Percentiles rank a stretch among this genome's conserved stretches.
Conservation (phyloP, 176 grass and related monocot genomes). For the Alopecurus myosuroides region DNA sequence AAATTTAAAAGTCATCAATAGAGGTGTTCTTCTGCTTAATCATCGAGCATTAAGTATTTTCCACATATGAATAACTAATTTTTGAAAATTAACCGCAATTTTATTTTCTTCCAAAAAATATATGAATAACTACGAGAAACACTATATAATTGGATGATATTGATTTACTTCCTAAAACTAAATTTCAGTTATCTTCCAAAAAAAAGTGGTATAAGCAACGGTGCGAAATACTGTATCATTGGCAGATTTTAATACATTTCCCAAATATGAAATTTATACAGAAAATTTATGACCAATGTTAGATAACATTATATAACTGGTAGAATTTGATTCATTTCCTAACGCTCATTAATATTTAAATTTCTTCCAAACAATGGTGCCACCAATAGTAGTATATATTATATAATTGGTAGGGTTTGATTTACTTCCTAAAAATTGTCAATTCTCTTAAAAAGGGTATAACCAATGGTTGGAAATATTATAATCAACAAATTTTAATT, state of each 20-base stretch:
- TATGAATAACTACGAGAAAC: not conserved
- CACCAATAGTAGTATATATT: too few relatives aligned
- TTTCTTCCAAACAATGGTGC: too few relatives aligned
- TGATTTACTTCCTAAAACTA: not conserved
- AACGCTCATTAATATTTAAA: too few relatives aligned
- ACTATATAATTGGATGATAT: not conserved
- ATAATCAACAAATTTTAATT: not conserved
- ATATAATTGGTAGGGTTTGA: too few relatives aligned
- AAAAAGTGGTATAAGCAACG: not conserved
- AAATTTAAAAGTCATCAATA: not conserved
- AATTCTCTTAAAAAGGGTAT: too few relatives aligned
- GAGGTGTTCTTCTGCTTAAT: not conserved
- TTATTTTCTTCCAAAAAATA: not conserved
- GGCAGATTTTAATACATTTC: not conserved
- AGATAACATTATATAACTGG: not conserved
- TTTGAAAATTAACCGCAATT: not conserved
- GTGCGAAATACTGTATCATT: not conserved
- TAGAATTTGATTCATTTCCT: not conserved
- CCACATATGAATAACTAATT: not conserved
- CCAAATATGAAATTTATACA: not conserved
- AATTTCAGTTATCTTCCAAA: not conserved
- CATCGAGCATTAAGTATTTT: not conserved
- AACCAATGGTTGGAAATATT: not conserved
- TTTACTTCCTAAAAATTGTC: too few relatives aligned
- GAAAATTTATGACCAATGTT: too few relatives aligned